These are phyloP conservation scores for Didymella arachidicola DNA, from an alignment of 2,329 filamentous ascomycete genomes.

Conservation along the genomic window DNA sequence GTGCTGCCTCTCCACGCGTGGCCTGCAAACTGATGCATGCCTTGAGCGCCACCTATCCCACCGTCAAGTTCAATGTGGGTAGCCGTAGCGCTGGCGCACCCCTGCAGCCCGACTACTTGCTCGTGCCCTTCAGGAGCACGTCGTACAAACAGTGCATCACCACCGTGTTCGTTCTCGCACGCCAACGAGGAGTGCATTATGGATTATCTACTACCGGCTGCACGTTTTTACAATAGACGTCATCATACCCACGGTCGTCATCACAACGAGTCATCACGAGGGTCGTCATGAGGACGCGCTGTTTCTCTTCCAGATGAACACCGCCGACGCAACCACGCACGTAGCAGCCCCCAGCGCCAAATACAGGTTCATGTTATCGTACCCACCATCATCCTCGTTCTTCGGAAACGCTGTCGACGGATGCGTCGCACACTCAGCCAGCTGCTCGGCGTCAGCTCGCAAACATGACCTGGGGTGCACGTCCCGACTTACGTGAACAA, in stretches of 20 bases:
- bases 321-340: constrained; percentile 65
- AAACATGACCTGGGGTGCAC: neutral
- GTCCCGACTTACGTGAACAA: constrained; percentile 67
- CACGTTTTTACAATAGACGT: neutral
- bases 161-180: neutral
- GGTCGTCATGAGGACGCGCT: constrained; percentile 22
- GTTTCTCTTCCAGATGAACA: constrained; percentile 66
- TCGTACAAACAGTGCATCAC: constrained; percentile 3
- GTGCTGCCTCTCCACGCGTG: neutral
- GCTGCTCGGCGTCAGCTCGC: constrained; percentile 47
- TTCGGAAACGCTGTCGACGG: constrained; percentile 89
- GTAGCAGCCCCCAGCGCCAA: constrained; percentile 78
- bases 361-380: constrained; percentile 85
- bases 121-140: constrained; percentile 11
- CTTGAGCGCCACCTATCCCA: neutral
- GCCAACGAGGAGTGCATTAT: constrained; percentile 7
- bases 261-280: too few species aligned
- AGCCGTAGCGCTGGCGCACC: constrained; percentile 14
- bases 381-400: constrained; percentile 77
- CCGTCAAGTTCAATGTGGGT: constrained; percentile 3
- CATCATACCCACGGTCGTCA: neutral
- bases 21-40: neutral
- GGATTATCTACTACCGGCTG: constrained; percentile 7
- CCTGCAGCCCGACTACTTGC: constrained; percentile 8
- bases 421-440: constrained; percentile 91